Evolutionary conservation across 176 grass and related monocot genomes (phyloP).

Genomic region (Paspalum vaginatum): DNA sequence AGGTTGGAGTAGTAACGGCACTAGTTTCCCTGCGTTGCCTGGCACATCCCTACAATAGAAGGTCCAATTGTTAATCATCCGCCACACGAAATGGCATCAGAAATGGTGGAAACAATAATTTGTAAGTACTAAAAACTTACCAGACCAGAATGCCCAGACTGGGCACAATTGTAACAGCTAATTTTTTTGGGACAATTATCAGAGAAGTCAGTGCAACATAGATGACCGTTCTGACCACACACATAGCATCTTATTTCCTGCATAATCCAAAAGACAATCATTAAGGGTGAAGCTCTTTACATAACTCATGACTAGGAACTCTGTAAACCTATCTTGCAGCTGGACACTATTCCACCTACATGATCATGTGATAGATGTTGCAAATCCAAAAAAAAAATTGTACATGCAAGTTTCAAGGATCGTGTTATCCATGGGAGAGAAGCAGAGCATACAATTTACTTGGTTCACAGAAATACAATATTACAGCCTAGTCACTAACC

Average conservation of each 20-base stretch:
- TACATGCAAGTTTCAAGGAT: neutral
- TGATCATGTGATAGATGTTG: neutral
- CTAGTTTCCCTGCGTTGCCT: slow-evolving; percentile 65
- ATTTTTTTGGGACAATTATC: slow-evolving; percentile 64
- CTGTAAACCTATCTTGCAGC: slow-evolving; percentile 2
- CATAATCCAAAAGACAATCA: slow-evolving; percentile 39
- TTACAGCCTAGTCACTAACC: slow-evolving; percentile 20
- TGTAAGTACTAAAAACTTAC: slow-evolving; percentile 54
- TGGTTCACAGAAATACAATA: neutral
- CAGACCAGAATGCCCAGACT: slow-evolving; percentile 76
- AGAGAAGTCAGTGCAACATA: slow-evolving; percentile 71
- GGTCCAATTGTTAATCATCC: slow-evolving; percentile 23
- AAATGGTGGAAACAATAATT: neutral
- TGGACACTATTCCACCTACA: slow-evolving; percentile 13
- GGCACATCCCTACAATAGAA: slow-evolving; percentile 84
- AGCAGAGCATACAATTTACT: neutral
- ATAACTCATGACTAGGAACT: slow-evolving; percentile 1
- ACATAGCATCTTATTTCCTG: slow-evolving; percentile 95
- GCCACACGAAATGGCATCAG: slow-evolving; percentile 28
- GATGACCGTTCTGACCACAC: slow-evolving; percentile 86
- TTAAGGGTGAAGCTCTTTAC: slow-evolving; percentile 28
- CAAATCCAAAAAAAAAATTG: neutral
- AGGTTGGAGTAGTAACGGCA: slow-evolving; percentile 36
- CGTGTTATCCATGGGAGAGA: slow-evolving; percentile 4
- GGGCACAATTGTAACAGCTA: slow-evolving; percentile 93